phyloP scores from a whole-genome alignment of 2,329 filamentous ascomycete species.

The Scolecobasidium constrictum region DNA sequence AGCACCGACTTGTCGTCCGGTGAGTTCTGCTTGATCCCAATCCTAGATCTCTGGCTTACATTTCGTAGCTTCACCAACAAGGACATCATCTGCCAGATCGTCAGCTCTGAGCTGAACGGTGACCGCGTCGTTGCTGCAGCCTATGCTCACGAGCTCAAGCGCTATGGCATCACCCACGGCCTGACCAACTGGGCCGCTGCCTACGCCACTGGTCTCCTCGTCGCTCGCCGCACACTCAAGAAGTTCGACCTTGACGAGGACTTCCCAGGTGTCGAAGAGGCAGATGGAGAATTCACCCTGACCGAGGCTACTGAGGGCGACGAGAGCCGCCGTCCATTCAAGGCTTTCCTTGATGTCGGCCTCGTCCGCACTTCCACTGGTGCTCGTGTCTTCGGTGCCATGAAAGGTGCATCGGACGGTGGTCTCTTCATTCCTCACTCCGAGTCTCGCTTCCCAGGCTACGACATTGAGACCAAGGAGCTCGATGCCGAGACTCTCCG shows the following conservation, averaged over 20 bases:
- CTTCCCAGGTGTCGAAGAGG: constrained; percentile 93
- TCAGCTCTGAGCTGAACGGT: constrained; percentile 89
- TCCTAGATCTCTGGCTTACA: background rate
- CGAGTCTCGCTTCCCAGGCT: constrained; percentile 99
- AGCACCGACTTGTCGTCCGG: constrained; percentile 98
- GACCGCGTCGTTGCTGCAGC: constrained; percentile 93
- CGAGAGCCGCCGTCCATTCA: constrained; percentile 90
- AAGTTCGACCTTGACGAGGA: constrained; percentile 93
- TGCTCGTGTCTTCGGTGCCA: constrained; percentile 96
- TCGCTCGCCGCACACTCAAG: constrained; percentile 91
- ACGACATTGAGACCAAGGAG: constrained; percentile 95
- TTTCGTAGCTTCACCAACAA: constrained; percentile 73
- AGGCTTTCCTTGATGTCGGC: constrained; percentile 97
- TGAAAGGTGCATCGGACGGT: constrained; percentile 99
- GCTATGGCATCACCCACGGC: constrained; percentile 96
- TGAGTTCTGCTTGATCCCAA: background rate
- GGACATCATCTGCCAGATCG: constrained; percentile 97
- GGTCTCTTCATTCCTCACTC: constrained; percentile 96
- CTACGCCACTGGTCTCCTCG: constrained; percentile 91
- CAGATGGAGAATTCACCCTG: constrained; percentile 89
- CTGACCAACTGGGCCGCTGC: constrained; percentile 99
- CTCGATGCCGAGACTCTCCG: constrained; percentile 92
- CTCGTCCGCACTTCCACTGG: constrained; percentile 94
- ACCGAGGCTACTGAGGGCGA: constrained; percentile 90
- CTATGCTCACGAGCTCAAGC: constrained; percentile 95